A percentile compares a stretch with the other conserved stretches of the same genome.
Conservation (phyloP, 2,329 filamentous ascomycete species). For the Beauveria bassiana region DNA sequence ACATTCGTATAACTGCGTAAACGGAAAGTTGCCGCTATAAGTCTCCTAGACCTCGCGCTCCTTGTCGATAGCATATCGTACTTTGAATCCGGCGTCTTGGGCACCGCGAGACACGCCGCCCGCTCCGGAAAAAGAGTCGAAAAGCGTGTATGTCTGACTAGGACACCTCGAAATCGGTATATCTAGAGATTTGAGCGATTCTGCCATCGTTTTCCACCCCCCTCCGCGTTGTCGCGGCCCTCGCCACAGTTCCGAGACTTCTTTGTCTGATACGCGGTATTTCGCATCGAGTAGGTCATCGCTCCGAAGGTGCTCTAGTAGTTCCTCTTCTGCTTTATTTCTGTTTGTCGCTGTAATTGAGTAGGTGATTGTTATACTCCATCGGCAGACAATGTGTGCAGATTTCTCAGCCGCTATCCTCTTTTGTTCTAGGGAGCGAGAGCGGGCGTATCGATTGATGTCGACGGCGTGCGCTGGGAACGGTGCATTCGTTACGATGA, state of each 20-base stretch:
- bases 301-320: conserved; percentile 24
- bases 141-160: conserved; percentile 53
- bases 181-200: background rate
- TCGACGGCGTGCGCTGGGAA: conserved; percentile 33
- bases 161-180: background rate
- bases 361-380: conserved; percentile 30
- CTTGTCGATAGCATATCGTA: conserved; percentile 59
- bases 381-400: conserved; percentile 44
- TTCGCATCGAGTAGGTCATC: conserved; percentile 24
- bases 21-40: conserved; percentile 51
- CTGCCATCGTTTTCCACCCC: conserved; percentile 8
- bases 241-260: background rate
- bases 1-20: conserved; percentile 38
- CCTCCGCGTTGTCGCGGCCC: conserved; percentile 5
- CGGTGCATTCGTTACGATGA: conserved; percentile 48
- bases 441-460: conserved; percentile 14
- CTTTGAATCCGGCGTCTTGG: conserved; percentile 43
- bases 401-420: conserved; percentile 17
- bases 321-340: conserved; percentile 27
- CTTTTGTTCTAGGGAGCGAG: conserved; percentile 6
- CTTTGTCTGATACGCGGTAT: conserved; percentile 14
- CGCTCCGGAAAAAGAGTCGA: conserved; percentile 65
- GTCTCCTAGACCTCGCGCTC: conserved; percentile 48
- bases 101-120: conserved; percentile 66
- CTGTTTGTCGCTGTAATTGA: conserved; percentile 15